Conservation (phyloP, 306 rosid genomes). For the Macrotyloma uniflorum region DNA sequence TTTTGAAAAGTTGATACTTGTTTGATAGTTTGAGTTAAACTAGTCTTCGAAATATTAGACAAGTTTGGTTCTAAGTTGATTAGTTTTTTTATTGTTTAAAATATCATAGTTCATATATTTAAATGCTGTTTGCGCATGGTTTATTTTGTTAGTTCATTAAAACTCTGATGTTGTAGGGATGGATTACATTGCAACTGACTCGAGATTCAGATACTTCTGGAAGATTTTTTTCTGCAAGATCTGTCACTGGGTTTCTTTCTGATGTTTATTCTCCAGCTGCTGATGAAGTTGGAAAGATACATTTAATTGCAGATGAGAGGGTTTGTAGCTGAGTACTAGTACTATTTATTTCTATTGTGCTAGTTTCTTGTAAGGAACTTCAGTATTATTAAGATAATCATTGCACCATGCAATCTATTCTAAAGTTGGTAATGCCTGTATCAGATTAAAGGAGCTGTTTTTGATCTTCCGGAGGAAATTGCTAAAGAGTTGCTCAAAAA, state of each 20-base stretch:
- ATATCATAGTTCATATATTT: background rate
- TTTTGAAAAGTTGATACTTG: background rate
- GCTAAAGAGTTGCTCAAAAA: conserved; percentile 72
- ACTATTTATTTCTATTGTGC: background rate
- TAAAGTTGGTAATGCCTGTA: conserved; percentile 33
- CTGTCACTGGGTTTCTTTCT: conserved; percentile 81
- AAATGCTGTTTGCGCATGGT: background rate
- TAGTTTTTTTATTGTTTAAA: background rate
- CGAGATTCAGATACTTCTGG: conserved; percentile 64
- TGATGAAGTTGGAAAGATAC: conserved; percentile 78
- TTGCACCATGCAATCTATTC: background rate
- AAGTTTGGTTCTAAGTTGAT: background rate
- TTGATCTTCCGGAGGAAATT: conserved; percentile 86
- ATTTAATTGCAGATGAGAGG: conserved; percentile 77
- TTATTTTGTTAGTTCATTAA: conserved; percentile 32
- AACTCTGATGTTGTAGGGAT: conserved; percentile 63
- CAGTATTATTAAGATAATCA: background rate
- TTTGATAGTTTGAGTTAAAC: background rate
- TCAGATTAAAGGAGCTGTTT: conserved; percentile 88
- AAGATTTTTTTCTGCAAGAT: conserved; percentile 79
- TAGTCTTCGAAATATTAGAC: background rate
- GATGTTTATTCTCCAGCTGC: conserved; percentile 76
- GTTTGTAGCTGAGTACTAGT: conserved; percentile 48
- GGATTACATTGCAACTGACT: conserved; percentile 73
- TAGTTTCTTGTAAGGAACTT: background rate